Conservation (phyloP, 768 basidiomycete genomes). For the Mycena haematopus region DNA sequence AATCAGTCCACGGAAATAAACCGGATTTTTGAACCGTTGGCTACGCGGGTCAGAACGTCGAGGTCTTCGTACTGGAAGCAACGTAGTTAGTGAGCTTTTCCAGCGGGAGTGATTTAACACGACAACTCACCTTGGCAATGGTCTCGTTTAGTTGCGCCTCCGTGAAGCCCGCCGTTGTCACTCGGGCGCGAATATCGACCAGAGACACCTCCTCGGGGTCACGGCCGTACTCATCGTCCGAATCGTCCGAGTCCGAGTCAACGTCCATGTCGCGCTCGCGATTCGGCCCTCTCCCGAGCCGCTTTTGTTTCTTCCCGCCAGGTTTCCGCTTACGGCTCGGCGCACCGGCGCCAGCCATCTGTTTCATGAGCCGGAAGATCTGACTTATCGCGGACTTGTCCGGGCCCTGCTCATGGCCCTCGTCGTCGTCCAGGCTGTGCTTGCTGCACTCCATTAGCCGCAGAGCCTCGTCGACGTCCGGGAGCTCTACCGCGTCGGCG, state of each 20-base stretch:
- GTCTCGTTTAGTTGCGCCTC: constrained; percentile 91
- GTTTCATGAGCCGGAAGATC: constrained; percentile 91
- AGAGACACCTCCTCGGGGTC: constrained; percentile 73
- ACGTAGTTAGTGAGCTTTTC: not conserved
- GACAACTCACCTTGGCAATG: constrained; percentile 68
- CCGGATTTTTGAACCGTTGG: constrained; percentile 81
- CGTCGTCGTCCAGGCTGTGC: constrained; percentile 84
- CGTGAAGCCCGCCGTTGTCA: constrained; percentile 87
- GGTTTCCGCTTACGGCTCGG: constrained; percentile 38
- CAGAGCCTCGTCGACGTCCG: constrained; percentile 95
- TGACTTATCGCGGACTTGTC: constrained; percentile 84
- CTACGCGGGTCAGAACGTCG: constrained; percentile 81
- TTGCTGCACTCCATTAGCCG: constrained; percentile 98
- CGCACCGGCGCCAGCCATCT: constrained; percentile 65
- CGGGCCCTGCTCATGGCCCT: constrained; percentile 67
- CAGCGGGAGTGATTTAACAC: not conserved
- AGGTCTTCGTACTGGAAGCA: constrained; percentile 81
- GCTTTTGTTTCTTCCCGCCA: constrained; percentile 48
- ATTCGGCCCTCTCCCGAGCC: constrained; percentile 72
- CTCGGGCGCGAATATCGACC: constrained; percentile 86
- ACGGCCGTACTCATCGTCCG: constrained; percentile 64
- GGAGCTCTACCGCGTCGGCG: constrained; percentile 77
- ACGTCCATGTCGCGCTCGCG: constrained; percentile 74
- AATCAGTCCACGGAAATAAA: constrained; percentile 52
- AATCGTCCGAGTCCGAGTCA: constrained; percentile 67